Percentiles rank a stretch among this genome's conserved stretches.
phyloP scores from a whole-genome alignment of 805 yeast genomes.

The Hanseniaspora mollemarum region DNA sequence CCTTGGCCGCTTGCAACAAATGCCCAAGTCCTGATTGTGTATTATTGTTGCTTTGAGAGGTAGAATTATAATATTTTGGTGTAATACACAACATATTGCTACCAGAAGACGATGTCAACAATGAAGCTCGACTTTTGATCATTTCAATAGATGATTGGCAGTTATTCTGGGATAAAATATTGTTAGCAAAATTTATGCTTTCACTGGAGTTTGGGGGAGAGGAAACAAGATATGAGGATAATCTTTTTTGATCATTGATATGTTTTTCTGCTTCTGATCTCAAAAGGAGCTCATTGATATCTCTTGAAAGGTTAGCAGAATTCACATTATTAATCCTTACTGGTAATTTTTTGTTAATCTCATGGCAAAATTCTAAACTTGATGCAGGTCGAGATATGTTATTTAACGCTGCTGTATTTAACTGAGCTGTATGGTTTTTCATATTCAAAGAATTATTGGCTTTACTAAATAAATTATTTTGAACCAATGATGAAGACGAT shows the following conservation, averaged over 20 bases:
- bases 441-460: neutral
- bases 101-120: neutral
- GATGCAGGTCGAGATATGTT: neutral
- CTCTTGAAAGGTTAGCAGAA: neutral
- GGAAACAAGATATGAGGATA: neutral
- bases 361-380: neutral
- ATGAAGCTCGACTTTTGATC: neutral
- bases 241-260: neutral
- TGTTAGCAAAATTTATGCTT: neutral
- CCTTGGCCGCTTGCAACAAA: neutral
- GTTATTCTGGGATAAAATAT: neutral
- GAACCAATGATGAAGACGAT: neutral
- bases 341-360: neutral
- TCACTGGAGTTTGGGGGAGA: neutral
- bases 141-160: neutral
- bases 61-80: neutral
- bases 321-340: neutral
- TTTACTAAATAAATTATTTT: neutral
- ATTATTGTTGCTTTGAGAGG: neutral
- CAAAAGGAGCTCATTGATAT: neutral
- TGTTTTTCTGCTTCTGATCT: neutral
- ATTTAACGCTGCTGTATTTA: neutral
- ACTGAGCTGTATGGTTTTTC: neutral
- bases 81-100: neutral
- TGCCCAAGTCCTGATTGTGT: neutral